These are phyloP conservation scores for Linum tenue DNA, from an alignment of 345 rosid species.

Conservation along the genomic window DNA sequence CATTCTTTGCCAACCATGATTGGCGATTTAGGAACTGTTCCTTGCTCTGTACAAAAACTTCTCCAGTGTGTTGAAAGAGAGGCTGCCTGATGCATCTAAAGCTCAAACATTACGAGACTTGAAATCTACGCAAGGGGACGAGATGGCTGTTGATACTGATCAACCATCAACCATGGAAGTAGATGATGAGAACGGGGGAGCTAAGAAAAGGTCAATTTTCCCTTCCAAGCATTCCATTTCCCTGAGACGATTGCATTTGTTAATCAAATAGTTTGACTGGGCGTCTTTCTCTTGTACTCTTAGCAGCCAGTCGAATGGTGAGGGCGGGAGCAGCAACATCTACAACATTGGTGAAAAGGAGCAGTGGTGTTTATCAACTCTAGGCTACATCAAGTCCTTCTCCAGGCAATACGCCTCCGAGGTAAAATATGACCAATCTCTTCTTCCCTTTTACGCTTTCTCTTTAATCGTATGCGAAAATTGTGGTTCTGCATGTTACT, in stretches of 20 bases:
- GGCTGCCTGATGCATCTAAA: conserved; percentile 66
- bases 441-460: not conserved
- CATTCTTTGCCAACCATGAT: conserved; percentile 9
- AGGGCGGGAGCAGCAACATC: conserved; percentile 9
- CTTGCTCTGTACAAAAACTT: conserved; percentile 57
- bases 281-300: conserved; percentile 1
- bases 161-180: conserved; percentile 70
- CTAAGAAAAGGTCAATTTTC: conserved; percentile 31
- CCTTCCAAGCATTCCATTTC: not conserved
- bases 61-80: conserved; percentile 58
- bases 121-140: conserved; percentile 43
- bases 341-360: conserved; percentile 65
- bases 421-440: conserved; percentile 32
- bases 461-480: not conserved
- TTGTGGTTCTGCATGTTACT: not conserved
- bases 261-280: not conserved
- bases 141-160: conserved; percentile 46
- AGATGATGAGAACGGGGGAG: conserved; percentile 54
- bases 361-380: conserved; percentile 92
- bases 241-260: not conserved
- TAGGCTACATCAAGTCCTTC: conserved; percentile 78
- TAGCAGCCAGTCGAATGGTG: conserved; percentile 48
- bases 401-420: conserved; percentile 88
- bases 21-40: conserved; percentile 47
- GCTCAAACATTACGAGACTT: conserved; percentile 47